Base-by-base conservation (phyloP, 75 land plant species). In the Sequoia sempervirens region DNA sequence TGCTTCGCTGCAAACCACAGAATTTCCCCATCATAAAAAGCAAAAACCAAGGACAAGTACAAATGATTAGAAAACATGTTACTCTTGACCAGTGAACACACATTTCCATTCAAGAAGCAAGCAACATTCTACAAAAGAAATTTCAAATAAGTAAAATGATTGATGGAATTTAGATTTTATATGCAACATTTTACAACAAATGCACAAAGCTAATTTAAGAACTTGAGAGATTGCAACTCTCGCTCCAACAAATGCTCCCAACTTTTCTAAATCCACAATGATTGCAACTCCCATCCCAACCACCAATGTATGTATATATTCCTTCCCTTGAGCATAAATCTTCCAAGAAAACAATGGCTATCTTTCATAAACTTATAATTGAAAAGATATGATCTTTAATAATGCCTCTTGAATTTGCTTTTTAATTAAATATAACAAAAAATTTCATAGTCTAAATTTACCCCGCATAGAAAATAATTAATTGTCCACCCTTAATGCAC, bases 1-100 rank as follows among this genome's bases (percentile, higher is more conserved):
- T 84, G 78, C 93, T 94, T 85, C 99, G 94, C 99, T 97, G 95
- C 45, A 83, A 68, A 30, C 18, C 36, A 85, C n/a, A 83, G 43
- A 83, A 83, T 10, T 30, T 12, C 50, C 28, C 28, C 32, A 37
- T 83, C 43, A 26, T 80, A n/a, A 23, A 54, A 20, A 34, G 5
- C 2, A 52, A 1, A 58, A 81, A 58, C 23, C 73, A 38, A 32
- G 36, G 6, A 81, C 13, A 54, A 52, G 37, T 56, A 61, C 40
- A 45, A 12, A 78, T 78, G 47, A 78, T 23, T 32, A 36, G 69
- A 81, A 81, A 52, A 34, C 72, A 81, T 37, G 28, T 54, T 81
- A 50, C 11, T 81, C 82, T 54, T 61, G 37, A 17, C 37, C 12
- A 13, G 64, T 32, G 68, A 81, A n/a, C 38, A 30, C 28, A 20